Percentiles rank a stretch among this genome's conserved stretches.
Conservation (phyloP, 2,329 filamentous ascomycete genomes). For the Immersiporthe knoxdaviesiana region DNA sequence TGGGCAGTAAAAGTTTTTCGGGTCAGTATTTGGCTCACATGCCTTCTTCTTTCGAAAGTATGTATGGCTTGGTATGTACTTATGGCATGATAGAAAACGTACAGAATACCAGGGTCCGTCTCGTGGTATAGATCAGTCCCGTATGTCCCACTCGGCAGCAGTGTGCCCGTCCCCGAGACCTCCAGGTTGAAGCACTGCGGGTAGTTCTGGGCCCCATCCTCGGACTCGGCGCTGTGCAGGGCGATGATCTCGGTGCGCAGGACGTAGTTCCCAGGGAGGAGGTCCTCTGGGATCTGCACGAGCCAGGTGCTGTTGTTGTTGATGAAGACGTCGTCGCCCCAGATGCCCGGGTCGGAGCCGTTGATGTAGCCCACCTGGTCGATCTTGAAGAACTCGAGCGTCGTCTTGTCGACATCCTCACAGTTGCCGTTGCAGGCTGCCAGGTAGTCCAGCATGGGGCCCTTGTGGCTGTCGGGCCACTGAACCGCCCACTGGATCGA, state of each 20-base stretch:
- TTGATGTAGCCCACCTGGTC: slow-evolving; percentile 36
- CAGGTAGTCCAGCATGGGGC: slow-evolving; percentile 42
- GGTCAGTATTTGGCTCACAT: background rate
- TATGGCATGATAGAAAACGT: background rate
- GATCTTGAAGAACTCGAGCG: slow-evolving; percentile 44
- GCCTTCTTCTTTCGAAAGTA: no score
- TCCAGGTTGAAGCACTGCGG: slow-evolving; percentile 59
- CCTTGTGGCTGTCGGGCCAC: slow-evolving; percentile 32
- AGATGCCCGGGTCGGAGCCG: slow-evolving; percentile 38
- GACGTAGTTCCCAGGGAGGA: slow-evolving; percentile 50
- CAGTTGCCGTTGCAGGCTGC: slow-evolving; percentile 41
- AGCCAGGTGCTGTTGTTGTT: slow-evolving; percentile 49
- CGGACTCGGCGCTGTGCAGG: slow-evolving; percentile 44
- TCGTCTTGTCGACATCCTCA: slow-evolving; percentile 38
- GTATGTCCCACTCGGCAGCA: slow-evolving; percentile 46
- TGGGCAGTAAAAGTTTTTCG: background rate
- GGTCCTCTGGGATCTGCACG: slow-evolving; percentile 45
- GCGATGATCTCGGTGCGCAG: slow-evolving; percentile 52
- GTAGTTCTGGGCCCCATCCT: slow-evolving; percentile 50
- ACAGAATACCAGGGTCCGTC: slow-evolving; percentile 54
- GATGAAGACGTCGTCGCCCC: slow-evolving; percentile 47
- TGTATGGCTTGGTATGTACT: no score
- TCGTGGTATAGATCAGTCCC: slow-evolving; percentile 56
- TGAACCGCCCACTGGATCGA: slow-evolving; percentile 26
- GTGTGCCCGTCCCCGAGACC: slow-evolving; percentile 44